Percentiles rank a stretch among this genome's conserved stretches.
These are phyloP conservation scores for Penicillium lividum DNA, from an alignment of 495 filamentous ascomycete genomes.

Conservation along the genomic window DNA sequence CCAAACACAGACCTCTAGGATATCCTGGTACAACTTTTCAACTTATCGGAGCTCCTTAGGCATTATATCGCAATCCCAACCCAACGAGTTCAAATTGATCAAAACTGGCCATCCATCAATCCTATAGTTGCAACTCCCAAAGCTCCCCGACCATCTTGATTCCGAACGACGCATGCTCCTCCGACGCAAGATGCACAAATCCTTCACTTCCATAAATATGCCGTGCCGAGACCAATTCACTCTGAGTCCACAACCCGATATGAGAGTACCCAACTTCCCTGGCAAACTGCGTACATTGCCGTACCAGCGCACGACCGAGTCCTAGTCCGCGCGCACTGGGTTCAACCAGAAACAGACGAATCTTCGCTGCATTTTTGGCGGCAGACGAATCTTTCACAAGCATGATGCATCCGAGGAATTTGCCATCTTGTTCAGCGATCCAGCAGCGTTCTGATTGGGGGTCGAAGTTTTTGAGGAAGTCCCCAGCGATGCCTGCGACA, in stretches of 20 bases:
- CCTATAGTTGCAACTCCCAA: conserved; percentile 23
- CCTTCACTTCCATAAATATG: conserved; percentile 31
- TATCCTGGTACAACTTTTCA: too few relatives aligned
- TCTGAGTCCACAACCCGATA: conserved; percentile 32
- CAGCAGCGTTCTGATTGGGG: conserved; percentile 28
- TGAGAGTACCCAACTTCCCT: conserved; percentile 27
- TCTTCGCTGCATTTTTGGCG: conserved; percentile 22
- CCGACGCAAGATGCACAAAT: conserved; percentile 23
- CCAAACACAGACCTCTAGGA: too few relatives aligned
- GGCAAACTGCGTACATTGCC: conserved; percentile 29
- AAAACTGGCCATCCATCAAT: not conserved
- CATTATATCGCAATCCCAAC: not conserved
- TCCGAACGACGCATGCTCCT: conserved; percentile 31
- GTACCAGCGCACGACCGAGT: conserved; percentile 25
- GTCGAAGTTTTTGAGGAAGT: conserved; percentile 33
- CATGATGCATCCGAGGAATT: conserved; percentile 32
- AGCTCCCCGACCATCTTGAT: conserved; percentile 23
- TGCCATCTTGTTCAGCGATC: conserved; percentile 30
- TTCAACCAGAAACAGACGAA: conserved; percentile 32
- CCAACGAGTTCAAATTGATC: too few relatives aligned
- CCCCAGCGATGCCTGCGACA: conserved; percentile 23
- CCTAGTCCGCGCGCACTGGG: conserved; percentile 31
- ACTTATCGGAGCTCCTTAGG: too few relatives aligned
- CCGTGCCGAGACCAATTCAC: conserved; percentile 24
- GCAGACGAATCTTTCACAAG: conserved; percentile 26